Base-by-base conservation (phyloP, 306 rosid species). In the Hippophae rhamnoides region DNA sequence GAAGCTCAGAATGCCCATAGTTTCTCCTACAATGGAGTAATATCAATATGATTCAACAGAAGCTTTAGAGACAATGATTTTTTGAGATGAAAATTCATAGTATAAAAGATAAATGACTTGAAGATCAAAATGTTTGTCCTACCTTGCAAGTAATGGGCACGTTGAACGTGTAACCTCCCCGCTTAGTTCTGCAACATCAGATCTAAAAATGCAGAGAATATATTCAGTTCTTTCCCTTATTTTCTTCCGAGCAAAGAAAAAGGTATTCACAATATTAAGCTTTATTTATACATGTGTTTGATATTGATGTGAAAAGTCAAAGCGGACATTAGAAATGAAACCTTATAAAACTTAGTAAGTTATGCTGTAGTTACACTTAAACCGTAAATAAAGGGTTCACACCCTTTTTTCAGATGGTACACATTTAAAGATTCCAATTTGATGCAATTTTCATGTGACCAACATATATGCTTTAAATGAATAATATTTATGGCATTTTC, bases 121-220 rank as follows among this genome's bases (percentile, higher is more conserved):
- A 31, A 10, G 38, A 47, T 48, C 41, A 51, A 43, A 7, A 56
- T 25, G 41, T 27, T 54, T 13, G 55, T 2, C 31, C 48, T 67
- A 85, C 99, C 95, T 84, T 59, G 71, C 1, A 31, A 70, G 43
- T 58, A 78, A 61, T 67, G 99, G 84, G 57, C 95, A 64, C 69
- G 86, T 65, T 65, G 95, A 86, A 70, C 86, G 79, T 18, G 76
- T 52, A 51, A 86, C 74, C 71, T 93, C 99, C 57, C 95, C 99
- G 75, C 95, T 88, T 78, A 80, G 99, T 73, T 93, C 99, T 11
- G 99, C 97, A 3, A 79, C 72, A 14, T 93, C 96, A 72, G 85
- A 76, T 70, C 99, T 89, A 74, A 47, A 69, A 67, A 52, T 48
- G 56, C 68, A 14, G 10, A 47, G 53, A 54, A 71, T 69, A 60